phyloP scores from a whole-genome alignment of 345 rosid genomes.

The Reutealis trisperma region DNA sequence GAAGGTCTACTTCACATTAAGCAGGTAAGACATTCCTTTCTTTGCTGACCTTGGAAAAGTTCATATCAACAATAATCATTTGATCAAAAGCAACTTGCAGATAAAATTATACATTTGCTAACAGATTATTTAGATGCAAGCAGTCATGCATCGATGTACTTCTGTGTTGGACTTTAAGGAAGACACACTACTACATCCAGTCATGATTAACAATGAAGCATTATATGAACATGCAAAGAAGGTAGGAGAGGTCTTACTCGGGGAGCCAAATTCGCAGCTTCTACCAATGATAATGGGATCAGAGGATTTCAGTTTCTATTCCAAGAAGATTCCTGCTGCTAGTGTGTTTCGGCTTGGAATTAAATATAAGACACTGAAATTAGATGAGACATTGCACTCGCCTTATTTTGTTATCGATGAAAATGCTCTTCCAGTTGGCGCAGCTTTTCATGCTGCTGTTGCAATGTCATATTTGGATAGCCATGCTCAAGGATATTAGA shows the following conservation, averaged over 20 bases:
- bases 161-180: conserved; percentile 55
- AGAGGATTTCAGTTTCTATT: conserved; percentile 73
- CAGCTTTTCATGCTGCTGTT: conserved; percentile 63
- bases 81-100: neutral
- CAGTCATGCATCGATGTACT: conserved; percentile 55
- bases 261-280: conserved; percentile 53
- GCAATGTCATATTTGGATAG: conserved; percentile 59
- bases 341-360: conserved; percentile 50
- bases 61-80: neutral
- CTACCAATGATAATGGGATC: conserved; percentile 61
- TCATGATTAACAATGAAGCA: conserved; percentile 50
- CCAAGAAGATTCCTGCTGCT: conserved; percentile 56
- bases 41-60: neutral
- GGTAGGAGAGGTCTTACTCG: conserved; percentile 54
- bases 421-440: conserved; percentile 63
- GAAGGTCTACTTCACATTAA: conserved; percentile 55
- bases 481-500: conserved; percentile 19
- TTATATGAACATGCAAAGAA: conserved; percentile 53
- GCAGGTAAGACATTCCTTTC: conserved; percentile 34
- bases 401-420: conserved; percentile 65
- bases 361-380: conserved; percentile 51
- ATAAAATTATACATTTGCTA: neutral
- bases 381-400: conserved; percentile 57
- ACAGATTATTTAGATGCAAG: conserved; percentile 65
- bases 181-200: conserved; percentile 51